Percentiles rank a stretch among this genome's conserved stretches.
These are phyloP conservation scores for Allium cepa DNA, from an alignment of 106 monocot genomes.

Conservation along the genomic window DNA sequence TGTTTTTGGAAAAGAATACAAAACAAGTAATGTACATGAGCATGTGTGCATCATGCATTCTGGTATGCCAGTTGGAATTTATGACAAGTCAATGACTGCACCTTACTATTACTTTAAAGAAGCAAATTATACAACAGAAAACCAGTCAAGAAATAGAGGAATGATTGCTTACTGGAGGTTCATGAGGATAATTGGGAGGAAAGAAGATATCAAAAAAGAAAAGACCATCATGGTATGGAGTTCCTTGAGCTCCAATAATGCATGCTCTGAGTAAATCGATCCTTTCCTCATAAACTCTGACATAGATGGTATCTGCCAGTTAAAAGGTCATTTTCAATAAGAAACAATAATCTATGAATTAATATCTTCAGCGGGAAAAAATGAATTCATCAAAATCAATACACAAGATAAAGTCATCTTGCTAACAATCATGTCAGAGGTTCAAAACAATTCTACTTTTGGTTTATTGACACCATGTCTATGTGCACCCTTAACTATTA, in stretches of 20 bases:
- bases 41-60: too few species aligned
- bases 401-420: too few species aligned
- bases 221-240: constrained; percentile 73
- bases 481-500: too few species aligned
- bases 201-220: constrained; percentile 86
- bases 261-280: constrained; percentile 77
- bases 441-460: too few species aligned
- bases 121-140: too few species aligned
- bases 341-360: neutral
- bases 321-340: constrained; percentile 3
- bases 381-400: neutral
- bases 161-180: constrained; percentile 62
- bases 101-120: too few species aligned
- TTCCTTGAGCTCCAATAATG: constrained; percentile 60
- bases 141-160: neutral
- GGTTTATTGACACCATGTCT: too few species aligned
- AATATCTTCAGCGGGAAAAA: neutral
- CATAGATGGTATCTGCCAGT: constrained; percentile 57
- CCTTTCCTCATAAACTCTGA: constrained; percentile 75
- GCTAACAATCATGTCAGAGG: too few species aligned
- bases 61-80: too few species aligned
- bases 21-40: too few species aligned
- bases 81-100: too few species aligned
- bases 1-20: too few species aligned
- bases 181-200: constrained; percentile 70